Base-by-base conservation (phyloP, 768 basidiomycete species). In the Termitomyces sp. region DNA sequence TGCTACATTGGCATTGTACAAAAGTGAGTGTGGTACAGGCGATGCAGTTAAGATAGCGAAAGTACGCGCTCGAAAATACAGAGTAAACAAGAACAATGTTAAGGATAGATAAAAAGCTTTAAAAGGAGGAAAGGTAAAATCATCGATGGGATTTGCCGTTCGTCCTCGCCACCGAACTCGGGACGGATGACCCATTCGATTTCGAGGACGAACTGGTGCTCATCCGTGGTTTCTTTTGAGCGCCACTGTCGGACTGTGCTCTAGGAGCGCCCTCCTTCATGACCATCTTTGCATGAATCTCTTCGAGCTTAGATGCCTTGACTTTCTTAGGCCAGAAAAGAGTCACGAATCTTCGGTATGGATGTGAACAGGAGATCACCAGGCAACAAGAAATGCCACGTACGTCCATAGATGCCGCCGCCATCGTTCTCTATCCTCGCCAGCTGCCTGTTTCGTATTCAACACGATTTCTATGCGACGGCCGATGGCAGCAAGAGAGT, bases 291-390 rank as follows among this genome's bases (percentile, higher is more conserved):
- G 91, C 89, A 67, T 97, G 94, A 44, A 98, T 96, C 68, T 94
- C 93, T 72, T 95, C 91, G 39, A 98, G 77, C 72, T 97, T 97
- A 16, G 84, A 86, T 13, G 94, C 93, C 70, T 90, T 94, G 63
- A 98, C 95, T 73, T 95, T 93, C 79, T 96, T 92, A 5, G 95
- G 95, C 95, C 95, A 98, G 75, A 98, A 98, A 55, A 94, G 80
- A 3, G 93, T 95, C 46, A 97, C 94, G 63, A 98, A 98, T 36
- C 93, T 95, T 12, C 14, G 57, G 9, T 46, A 57, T 43, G 53
- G 16, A 26, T 52, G 50, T 18, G 53, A 55, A 26, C 67, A 51
- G 37, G 52, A 36, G 8, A 9, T 42, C 20, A 43, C 27, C 22
- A 32, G n/a, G 10, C 53, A 57, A 42, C 20, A 42, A 52, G 12